Evolutionary conservation across 768 basidiomycete species (phyloP), one percentile per base, ranked within the genome.

Genomic region (Kwoniella heveanensis): DNA sequence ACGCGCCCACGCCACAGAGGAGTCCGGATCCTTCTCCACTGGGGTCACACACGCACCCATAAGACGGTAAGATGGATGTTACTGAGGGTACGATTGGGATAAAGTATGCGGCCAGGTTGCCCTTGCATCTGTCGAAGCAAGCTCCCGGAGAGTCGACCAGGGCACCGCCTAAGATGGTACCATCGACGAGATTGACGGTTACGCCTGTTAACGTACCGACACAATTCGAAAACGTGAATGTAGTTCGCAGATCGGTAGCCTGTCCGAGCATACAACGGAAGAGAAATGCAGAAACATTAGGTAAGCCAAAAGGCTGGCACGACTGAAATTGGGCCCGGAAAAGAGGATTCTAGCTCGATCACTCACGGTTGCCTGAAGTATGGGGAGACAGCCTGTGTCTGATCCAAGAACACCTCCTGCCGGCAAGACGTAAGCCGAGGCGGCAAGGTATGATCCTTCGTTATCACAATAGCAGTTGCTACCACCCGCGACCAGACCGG

Each of bases 401-500:
- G 22, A 22, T 9, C 54, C 54, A 7, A 44, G 21, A 21, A 37
- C 26, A 24, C 57, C 48, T 51, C 46, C 36, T 10, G 26, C 50
- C 21, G 48, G 48, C 8, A 60, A 1, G n/a, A 60, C 15, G 26
- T 60, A 60, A 15, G 58, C 32, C 12, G 47, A 32, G 9, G 58
- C 46, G 1, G 58, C 58, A 0, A 52, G 29, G 50, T 60, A 60
- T 44, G 58, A 52, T 24, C 50, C 50, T 10, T 19, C 27, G 19
- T 24, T 27, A 27, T 60, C 58, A n/a, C 58, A 60, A n/a, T 53
- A 60, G 50, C 58, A 60, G 37, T 60, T 60, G 48, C 22, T 12
- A 7, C 22, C 25, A 19, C 8, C 22, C 7, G 25, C 5, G 58
- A 36, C 26, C 4, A 32, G 17, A 1, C 58, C 58, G 1, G 49